Base-by-base conservation (phyloP, 495 filamentous ascomycete genomes). In the Aspergillus ostianus region DNA sequence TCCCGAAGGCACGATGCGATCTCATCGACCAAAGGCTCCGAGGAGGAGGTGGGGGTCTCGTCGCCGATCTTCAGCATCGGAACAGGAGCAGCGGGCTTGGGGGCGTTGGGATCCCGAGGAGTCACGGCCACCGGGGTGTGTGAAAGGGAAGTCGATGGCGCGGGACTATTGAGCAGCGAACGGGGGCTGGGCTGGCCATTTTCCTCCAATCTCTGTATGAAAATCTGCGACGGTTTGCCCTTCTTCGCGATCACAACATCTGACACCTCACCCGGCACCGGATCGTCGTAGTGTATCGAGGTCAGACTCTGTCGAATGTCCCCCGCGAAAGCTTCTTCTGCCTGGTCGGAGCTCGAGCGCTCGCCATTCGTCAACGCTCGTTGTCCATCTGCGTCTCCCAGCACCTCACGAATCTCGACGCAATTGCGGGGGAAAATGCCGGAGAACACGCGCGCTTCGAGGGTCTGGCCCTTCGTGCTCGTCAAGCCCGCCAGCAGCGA, bases 11-110 rank as follows among this genome's bases (percentile, higher is more conserved):
- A 98, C 7, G 91, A 96, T 18, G 93, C 92, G 69, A 98, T 97
- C 69, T 99, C 94, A 71, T 98, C 95, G 12, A 99, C 92, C 57
- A 99, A 77, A 3, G 94, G 94, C 70, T 99, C 94, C 23, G 90
- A 84, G 13, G 84, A 81, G 3, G 91, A 96, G 2, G 90, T 93
- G 4, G 92, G 88, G 0, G 92, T 96, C 77, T 98, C 94, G 63
- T 98, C 94, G 23, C 95, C 95, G 67, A 98, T 91, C 70, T 97
- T 96, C 44, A 98, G 81, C 90, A 97, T 93, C 8, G 94, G 94
- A 3, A 98, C 95, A 0, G 94, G 94, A 9, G 95, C 95, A 2
- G 90, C 83, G 26, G 92, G 95, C 65, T 90, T 90, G 15, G 89
- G 87, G 27, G 80, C 82, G 68, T 85, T 81, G 3, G 78, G 77